Evolutionary conservation across 2,329 filamentous ascomycete genomes (phyloP), one percentile per base, ranked within the genome.

Genomic region (Thelonectria rubi): DNA sequence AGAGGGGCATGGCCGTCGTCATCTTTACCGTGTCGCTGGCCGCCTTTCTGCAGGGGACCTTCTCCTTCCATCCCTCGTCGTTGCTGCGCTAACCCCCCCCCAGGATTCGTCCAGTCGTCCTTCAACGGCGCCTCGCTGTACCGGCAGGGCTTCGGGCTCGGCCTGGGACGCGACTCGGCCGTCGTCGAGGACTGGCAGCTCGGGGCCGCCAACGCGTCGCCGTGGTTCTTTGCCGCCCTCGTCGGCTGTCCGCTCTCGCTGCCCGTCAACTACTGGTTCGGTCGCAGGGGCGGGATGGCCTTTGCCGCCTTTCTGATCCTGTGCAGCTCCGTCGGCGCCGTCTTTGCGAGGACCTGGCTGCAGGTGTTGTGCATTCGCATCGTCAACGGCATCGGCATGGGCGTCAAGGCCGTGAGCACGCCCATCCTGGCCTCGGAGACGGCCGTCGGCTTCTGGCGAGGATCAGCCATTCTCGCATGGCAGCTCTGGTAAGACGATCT

Each of bases 381-480:
- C 1, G 37, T 80, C 7, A 79, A 79, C 54, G 79, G 78, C 5
- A 63, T 80, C 17, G 77, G 78, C 4, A 82, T 82, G 80, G 80
- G 80, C 0, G 73, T 82, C 14, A 82, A 81, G 63, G 80, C 80
- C 2, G 79, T 81, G 17, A 81, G 78, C 49, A 79, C 79, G 0
- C 78, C 80, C 0, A 80, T 82, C 10, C 71, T 82, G 3, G 79
- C 79, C 3, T 78, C 77, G 17, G 80, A 82, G 65, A 80, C 78
- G 0, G 77, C 79, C 0, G 73, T 80, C 14, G 77, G 78, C 0
- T 81, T 77, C 63, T 82, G 80, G 79, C 73, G 80, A 65, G 80
- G 80, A 2, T 79, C 78, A n/a, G 77, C 77, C 3, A 78, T 81
- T 15, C 72, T 82, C 0, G 78, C 77, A 3, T 82, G 80, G 80